Percentiles rank a stretch among this genome's conserved stretches.
Conservation (phyloP, 2,329 filamentous ascomycete genomes). For the Coniochaeta pulveracea region DNA sequence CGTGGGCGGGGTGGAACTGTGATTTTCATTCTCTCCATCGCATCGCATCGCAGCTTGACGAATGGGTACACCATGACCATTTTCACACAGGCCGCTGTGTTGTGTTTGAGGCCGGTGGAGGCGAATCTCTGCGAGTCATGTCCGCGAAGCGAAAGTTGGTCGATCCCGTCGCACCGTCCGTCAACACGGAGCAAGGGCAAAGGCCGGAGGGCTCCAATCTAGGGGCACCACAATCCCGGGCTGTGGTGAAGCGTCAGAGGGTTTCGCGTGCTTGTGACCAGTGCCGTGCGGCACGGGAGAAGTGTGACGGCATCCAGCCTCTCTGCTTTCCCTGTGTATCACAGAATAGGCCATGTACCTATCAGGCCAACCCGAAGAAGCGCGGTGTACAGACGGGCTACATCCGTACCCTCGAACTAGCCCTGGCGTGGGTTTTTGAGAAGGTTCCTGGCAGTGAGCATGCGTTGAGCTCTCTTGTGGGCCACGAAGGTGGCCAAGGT, state of each 20-base stretch:
- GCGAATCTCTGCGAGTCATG: slow-evolving; percentile 15
- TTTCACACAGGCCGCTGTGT: neutral
- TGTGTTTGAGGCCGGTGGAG: neutral
- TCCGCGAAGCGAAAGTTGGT: slow-evolving; percentile 24
- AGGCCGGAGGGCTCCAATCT: neutral
- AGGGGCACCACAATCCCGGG: slow-evolving; percentile 11
- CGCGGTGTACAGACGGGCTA: slow-evolving; percentile 73
- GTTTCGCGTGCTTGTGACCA: slow-evolving; percentile 61
- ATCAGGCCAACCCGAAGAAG: slow-evolving; percentile 63
- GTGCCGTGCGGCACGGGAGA: slow-evolving; percentile 56
- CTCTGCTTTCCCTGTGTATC: slow-evolving; percentile 55
- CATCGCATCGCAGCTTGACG: neutral
- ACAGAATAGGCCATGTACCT: slow-evolving; percentile 55
- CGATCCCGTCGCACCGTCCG: slow-evolving; percentile 11
- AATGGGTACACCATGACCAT: slow-evolving; percentile 1
- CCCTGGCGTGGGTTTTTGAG: slow-evolving; percentile 55
- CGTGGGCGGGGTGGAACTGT: too few relatives aligned
- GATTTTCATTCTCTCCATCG: too few relatives aligned
- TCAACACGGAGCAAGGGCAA: neutral
- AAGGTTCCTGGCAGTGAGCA: slow-evolving; percentile 48
- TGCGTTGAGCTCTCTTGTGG: slow-evolving; percentile 42
- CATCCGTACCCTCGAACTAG: slow-evolving; percentile 60
- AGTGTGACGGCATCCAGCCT: slow-evolving; percentile 60
- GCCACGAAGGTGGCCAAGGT: slow-evolving; percentile 26
- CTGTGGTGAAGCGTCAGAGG: slow-evolving; percentile 44